These are phyloP conservation scores for Pichia rugopelliculosa DNA, from an alignment of 805 yeast genomes.

Conservation along the genomic window DNA sequence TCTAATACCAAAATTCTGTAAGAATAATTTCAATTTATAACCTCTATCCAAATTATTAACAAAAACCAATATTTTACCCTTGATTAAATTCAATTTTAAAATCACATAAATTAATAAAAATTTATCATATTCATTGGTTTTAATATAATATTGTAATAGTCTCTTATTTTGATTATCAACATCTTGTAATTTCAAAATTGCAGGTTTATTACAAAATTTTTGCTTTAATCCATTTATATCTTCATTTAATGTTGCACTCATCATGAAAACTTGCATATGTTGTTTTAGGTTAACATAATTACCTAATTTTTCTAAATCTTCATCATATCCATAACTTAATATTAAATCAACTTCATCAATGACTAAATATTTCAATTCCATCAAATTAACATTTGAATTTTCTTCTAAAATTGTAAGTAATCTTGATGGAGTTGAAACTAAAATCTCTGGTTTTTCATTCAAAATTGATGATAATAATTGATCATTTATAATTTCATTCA, in stretches of 20 bases:
- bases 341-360: conserved; percentile 95
- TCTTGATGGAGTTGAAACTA: conserved; percentile 83
- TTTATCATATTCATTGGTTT: conserved; percentile 83
- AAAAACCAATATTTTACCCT: conserved; percentile 85
- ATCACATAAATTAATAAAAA: conserved; percentile 86
- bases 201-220: conserved; percentile 77
- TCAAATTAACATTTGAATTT: conserved; percentile 39
- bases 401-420: conserved; percentile 49
- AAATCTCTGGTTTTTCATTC: conserved; percentile 67
- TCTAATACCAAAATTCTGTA: conserved; percentile 91
- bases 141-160: conserved; percentile 79
- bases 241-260: conserved; percentile 93
- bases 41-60: conserved; percentile 95
- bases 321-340: conserved; percentile 82
- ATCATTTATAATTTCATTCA: conserved; percentile 55
- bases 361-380: conserved; percentile 59
- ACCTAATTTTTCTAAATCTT: conserved; percentile 66
- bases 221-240: conserved; percentile 72
- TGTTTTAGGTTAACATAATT: conserved; percentile 61
- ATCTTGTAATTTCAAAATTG: conserved; percentile 71
- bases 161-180: conserved; percentile 46
- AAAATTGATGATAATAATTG: conserved; percentile 66
- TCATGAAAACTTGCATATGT: conserved; percentile 77
- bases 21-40: conserved; percentile 78
- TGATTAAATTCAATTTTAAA: conserved; percentile 77